These are phyloP conservation scores for Kazachstania sp. DNA, from an alignment of 1,139 yeast species.

Conservation along the genomic window DNA sequence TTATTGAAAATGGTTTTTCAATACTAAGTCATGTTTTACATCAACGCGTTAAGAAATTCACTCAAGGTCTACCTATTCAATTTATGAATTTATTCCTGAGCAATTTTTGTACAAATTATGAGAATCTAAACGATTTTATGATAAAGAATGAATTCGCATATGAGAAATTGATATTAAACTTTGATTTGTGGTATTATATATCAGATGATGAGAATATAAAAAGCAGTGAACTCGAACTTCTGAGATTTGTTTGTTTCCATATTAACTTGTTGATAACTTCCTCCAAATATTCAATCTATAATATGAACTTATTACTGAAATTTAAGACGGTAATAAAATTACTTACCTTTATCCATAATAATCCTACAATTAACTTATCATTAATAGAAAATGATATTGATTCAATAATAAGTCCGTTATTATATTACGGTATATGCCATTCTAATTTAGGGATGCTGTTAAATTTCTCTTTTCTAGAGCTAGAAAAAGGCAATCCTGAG, in stretches of 20 bases:
- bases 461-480: slow-evolving; percentile 36
- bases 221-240: slow-evolving; percentile 32
- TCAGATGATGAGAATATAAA: slow-evolving; percentile 7
- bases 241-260: slow-evolving; percentile 47
- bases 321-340: slow-evolving; percentile 48
- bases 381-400: slow-evolving; percentile 32
- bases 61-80: slow-evolving; percentile 21
- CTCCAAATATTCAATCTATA: slow-evolving; percentile 43
- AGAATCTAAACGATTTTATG: slow-evolving; percentile 37
- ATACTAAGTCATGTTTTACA: slow-evolving; percentile 23
- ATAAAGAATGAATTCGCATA: slow-evolving; percentile 41
- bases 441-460: slow-evolving; percentile 35
- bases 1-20: slow-evolving; percentile 17
- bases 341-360: slow-evolving; percentile 36
- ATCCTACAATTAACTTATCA: slow-evolving; percentile 25
- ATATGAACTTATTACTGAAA: slow-evolving; percentile 42
- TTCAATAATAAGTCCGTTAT: slow-evolving; percentile 33
- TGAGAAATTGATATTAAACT: slow-evolving; percentile 39
- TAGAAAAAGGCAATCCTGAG: slow-evolving; percentile 22
- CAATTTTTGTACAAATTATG: slow-evolving; percentile 40
- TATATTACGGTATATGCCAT: slow-evolving; percentile 34
- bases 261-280: slow-evolving; percentile 45
- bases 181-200: slow-evolving; percentile 41
- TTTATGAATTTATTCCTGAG: slow-evolving; percentile 36
- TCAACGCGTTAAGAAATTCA: slow-evolving; percentile 17